Conservation (phyloP, 208 protist genomes). For the Wallacemonas sp. region DNA sequence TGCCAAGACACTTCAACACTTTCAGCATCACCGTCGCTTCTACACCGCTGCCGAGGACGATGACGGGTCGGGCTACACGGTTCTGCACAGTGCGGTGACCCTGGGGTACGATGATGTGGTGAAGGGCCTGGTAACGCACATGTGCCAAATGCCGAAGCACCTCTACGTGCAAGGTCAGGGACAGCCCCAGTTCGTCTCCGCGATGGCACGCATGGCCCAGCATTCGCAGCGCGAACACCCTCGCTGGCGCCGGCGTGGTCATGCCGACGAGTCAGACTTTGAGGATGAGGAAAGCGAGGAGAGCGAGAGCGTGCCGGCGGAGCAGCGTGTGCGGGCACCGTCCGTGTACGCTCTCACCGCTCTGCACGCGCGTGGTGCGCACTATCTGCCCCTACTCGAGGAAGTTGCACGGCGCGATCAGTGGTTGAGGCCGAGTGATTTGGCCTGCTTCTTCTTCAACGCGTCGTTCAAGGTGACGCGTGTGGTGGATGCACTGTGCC, state of each 20-base stretch:
- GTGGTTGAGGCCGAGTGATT: slow-evolving; percentile 30
- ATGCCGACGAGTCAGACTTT: neutral
- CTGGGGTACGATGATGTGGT: slow-evolving; percentile 45
- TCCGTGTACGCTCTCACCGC: slow-evolving; percentile 50
- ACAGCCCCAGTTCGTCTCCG: neutral
- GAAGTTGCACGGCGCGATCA: slow-evolving; percentile 22
- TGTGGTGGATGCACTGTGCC: slow-evolving; percentile 40
- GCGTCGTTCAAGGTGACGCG: slow-evolving; percentile 37
- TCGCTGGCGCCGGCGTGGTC: slow-evolving; percentile 11
- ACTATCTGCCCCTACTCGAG: slow-evolving; percentile 41
- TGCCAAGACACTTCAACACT: slow-evolving; percentile 10
- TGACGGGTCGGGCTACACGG: slow-evolving; percentile 34
- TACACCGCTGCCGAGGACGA: neutral
- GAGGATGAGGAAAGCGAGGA: neutral
- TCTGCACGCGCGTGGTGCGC: slow-evolving; percentile 22
- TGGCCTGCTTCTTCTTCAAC: slow-evolving; percentile 44
- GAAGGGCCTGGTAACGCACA: slow-evolving; percentile 35
- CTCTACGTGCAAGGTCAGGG: neutral
- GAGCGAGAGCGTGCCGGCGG: too few species aligned
- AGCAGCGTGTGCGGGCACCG: too few species aligned
- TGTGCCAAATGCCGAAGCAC: slow-evolving; percentile 19
- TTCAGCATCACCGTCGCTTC: neutral
- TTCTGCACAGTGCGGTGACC: slow-evolving; percentile 70
- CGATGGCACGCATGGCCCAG: neutral
- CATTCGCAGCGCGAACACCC: neutral